Conservation (phyloP, 345 rosid genomes). For the Citrus medica region DNA sequence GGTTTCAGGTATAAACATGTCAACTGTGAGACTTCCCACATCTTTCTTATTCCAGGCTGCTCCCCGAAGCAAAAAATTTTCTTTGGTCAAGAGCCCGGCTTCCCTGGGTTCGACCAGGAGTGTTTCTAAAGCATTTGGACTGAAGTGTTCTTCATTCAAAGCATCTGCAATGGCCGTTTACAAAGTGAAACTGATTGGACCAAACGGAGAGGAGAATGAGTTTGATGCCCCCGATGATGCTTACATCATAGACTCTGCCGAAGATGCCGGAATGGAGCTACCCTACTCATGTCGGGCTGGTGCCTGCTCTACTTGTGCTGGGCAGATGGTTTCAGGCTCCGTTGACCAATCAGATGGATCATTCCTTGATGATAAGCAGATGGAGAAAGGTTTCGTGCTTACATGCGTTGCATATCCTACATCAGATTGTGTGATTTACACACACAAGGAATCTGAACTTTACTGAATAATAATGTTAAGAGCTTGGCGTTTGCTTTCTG, state of each 20-base stretch:
- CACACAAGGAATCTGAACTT: constrained; percentile 55
- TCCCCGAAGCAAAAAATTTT: constrained; percentile 11
- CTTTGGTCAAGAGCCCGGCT: constrained; percentile 16
- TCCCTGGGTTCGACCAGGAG: constrained; percentile 25
- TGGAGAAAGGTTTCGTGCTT: constrained; percentile 41
- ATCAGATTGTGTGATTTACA: constrained; percentile 50
- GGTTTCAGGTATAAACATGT: constrained; percentile 30
- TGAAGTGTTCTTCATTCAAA: constrained; percentile 39
- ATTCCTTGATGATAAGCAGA: constrained; percentile 51
- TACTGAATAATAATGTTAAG: constrained; percentile 10
- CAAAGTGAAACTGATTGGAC: constrained; percentile 49
- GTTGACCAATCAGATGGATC: constrained; percentile 63
- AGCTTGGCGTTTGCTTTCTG: neutral
- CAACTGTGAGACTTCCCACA: constrained; percentile 32
- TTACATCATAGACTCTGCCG: constrained; percentile 56
- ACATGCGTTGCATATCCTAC: constrained; percentile 52
- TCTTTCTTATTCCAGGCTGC: constrained; percentile 17
- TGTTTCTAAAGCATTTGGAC: constrained; percentile 27
- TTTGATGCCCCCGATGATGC: constrained; percentile 48
- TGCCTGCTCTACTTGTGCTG: constrained; percentile 59
- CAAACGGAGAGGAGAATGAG: constrained; percentile 43
- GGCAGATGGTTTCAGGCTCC: constrained; percentile 37
- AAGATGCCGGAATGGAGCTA: constrained; percentile 46
- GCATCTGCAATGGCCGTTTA: constrained; percentile 36
- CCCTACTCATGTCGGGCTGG: constrained; percentile 68